phyloP scores from a whole-genome alignment of 2,329 filamentous ascomycete species.

The Colletotrichum sp. region DNA sequence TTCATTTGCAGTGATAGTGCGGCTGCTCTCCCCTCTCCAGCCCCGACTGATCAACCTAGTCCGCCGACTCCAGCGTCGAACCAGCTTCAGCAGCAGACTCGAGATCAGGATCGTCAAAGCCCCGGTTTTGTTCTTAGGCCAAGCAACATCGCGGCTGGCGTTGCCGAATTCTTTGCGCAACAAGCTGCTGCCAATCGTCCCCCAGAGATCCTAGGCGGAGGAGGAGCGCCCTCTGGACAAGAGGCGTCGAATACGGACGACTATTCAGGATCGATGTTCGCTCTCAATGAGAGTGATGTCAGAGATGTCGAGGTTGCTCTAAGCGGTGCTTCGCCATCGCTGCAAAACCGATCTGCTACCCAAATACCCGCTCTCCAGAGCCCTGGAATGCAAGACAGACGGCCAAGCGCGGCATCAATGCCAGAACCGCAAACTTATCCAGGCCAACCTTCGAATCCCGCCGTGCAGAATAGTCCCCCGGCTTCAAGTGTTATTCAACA shows the following conservation, averaged over 20 bases:
- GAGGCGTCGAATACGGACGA: background rate
- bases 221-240: background rate
- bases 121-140: background rate
- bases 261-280: background rate
- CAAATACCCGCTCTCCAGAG: background rate
- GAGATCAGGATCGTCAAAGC: background rate
- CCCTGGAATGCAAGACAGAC: background rate
- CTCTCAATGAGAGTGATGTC: background rate
- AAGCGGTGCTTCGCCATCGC: background rate
- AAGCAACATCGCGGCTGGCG: background rate
- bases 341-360: background rate
- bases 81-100: conserved; percentile 38
- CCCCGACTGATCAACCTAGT: conserved; percentile 66
- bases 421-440: background rate
- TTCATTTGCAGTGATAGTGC: conserved; percentile 13
- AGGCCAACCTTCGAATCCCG: background rate
- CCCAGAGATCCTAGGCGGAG: background rate
- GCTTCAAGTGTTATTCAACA: background rate
- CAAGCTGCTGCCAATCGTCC: background rate
- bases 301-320: background rate
- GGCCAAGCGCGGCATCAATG: background rate
- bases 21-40: conserved; percentile 63
- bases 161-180: background rate
- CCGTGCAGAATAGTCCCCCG: background rate
- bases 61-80: conserved; percentile 38